phyloP scores from a whole-genome alignment of 805 yeast species.

The Novakomyces olei region DNA sequence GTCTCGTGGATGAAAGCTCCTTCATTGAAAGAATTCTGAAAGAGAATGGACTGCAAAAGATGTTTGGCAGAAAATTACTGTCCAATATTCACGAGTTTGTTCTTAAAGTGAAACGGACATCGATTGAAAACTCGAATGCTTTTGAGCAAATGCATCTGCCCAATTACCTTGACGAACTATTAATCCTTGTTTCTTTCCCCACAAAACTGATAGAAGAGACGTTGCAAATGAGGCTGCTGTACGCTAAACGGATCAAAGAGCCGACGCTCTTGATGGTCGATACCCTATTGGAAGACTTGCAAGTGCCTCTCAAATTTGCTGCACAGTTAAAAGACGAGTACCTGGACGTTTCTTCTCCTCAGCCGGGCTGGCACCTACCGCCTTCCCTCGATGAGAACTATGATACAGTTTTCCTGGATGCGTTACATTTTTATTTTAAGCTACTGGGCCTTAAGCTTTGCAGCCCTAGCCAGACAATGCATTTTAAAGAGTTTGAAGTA shows the following conservation, averaged over 20 bases:
- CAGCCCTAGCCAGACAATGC: constrained; percentile 43
- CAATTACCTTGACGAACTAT: constrained; percentile 40
- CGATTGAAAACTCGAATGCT: constrained; percentile 34
- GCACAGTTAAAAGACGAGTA: constrained; percentile 50
- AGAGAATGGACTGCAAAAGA: constrained; percentile 25
- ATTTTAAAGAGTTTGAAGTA: constrained; percentile 71
- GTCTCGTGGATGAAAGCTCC: constrained; percentile 39
- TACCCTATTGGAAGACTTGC: constrained; percentile 72
- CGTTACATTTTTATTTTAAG: constrained; percentile 48
- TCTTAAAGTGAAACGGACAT: constrained; percentile 54
- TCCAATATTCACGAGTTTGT: constrained; percentile 59
- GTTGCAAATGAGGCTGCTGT: constrained; percentile 46
- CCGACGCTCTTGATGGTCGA: constrained; percentile 94
- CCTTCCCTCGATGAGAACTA: constrained; percentile 39
- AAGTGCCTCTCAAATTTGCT: constrained; percentile 52
- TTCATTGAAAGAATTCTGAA: constrained; percentile 69
- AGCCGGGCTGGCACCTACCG: constrained; percentile 48
- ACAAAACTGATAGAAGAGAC: constrained; percentile 58
- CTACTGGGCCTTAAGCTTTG: constrained; percentile 55
- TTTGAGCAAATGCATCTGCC: constrained; percentile 55
- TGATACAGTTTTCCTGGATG: constrained; percentile 48
- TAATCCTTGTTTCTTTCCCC: constrained; percentile 53
- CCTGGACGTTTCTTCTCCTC: constrained; percentile 28
- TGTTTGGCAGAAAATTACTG: constrained; percentile 49
- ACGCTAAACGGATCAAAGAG: constrained; percentile 54